Conservation (phyloP, 805 yeast genomes). For the Yarrowia keelungensis region DNA sequence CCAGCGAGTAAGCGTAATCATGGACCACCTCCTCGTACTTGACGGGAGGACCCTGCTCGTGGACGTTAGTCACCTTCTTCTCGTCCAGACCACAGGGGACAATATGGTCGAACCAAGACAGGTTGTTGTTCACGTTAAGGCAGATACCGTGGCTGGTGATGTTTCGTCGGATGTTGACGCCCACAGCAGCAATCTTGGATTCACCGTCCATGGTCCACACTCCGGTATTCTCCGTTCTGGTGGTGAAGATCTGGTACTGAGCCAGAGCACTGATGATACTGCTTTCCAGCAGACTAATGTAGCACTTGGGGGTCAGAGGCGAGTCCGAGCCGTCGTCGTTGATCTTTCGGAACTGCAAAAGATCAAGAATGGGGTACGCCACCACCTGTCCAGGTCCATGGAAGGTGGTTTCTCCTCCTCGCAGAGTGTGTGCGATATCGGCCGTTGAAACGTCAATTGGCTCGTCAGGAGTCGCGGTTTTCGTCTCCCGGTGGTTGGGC, state of each 20-base stretch:
- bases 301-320: constrained; percentile 56
- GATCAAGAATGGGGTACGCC: constrained; percentile 77
- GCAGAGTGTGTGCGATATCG: constrained; percentile 69
- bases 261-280: constrained; percentile 60
- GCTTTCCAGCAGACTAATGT: constrained; percentile 67
- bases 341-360: constrained; percentile 58
- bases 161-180: constrained; percentile 82
- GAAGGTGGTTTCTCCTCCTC: constrained; percentile 97
- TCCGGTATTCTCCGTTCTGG: constrained; percentile 78
- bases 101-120: constrained; percentile 70
- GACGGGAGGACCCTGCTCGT: constrained; percentile 46
- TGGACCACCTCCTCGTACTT: constrained; percentile 54
- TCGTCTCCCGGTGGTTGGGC: constrained; percentile 48
- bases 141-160: constrained; percentile 91
- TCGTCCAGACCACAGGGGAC: constrained; percentile 87
- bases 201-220: constrained; percentile 72
- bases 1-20: constrained; percentile 56
- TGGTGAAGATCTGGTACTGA: constrained; percentile 53
- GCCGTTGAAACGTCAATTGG: constrained; percentile 53
- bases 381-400: constrained; percentile 97
- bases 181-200: constrained; percentile 82
- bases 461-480: constrained; percentile 45
- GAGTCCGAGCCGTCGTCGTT: constrained; percentile 43
- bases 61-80: constrained; percentile 62
- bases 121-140: constrained; percentile 76